A percentile compares a stretch with the other conserved stretches of the same genome.
Conservation (phyloP, 805 yeast genomes). For the Cyberlindnera meyerae region DNA sequence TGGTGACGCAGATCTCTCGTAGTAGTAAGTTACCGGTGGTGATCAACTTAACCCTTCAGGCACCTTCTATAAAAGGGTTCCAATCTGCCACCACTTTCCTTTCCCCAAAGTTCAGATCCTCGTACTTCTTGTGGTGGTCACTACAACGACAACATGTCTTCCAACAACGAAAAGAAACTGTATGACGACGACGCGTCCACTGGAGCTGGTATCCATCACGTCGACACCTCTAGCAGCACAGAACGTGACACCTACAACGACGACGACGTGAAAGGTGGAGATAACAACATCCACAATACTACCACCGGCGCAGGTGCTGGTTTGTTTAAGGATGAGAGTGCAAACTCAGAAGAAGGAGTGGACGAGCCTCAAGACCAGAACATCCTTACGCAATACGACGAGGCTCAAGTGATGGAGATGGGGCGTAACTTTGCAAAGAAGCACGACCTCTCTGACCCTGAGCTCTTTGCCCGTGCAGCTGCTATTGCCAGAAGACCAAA, state of each 20-base stretch:
- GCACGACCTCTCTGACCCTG: conserved; percentile 42
- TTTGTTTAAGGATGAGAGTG: conserved; percentile 4
- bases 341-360: not conserved
- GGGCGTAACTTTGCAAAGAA: conserved; percentile 61
- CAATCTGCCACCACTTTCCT: too few species aligned
- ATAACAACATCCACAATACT: conserved; percentile 1
- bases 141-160: too few species aligned
- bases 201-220: not conserved
- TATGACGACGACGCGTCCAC: too few species aligned
- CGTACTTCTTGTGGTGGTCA: too few species aligned
- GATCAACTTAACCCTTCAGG: too few species aligned
- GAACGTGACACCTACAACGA: not conserved
- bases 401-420: conserved; percentile 62
- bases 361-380: conserved; percentile 30
- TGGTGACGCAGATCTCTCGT: not conserved
- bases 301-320: conserved; percentile 6
- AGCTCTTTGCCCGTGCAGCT: conserved; percentile 59
- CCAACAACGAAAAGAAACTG: too few species aligned
- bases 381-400: conserved; percentile 52
- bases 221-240: conserved; percentile 1
- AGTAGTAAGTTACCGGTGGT: too few species aligned
- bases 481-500: conserved; percentile 60
- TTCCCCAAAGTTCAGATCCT: too few species aligned
- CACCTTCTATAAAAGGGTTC: too few species aligned
- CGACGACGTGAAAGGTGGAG: not conserved